A percentile compares a stretch with the other conserved stretches of the same genome.
These are phyloP conservation scores for Massarina eburnea DNA, from an alignment of 2,329 filamentous ascomycete species.

Conservation along the genomic window DNA sequence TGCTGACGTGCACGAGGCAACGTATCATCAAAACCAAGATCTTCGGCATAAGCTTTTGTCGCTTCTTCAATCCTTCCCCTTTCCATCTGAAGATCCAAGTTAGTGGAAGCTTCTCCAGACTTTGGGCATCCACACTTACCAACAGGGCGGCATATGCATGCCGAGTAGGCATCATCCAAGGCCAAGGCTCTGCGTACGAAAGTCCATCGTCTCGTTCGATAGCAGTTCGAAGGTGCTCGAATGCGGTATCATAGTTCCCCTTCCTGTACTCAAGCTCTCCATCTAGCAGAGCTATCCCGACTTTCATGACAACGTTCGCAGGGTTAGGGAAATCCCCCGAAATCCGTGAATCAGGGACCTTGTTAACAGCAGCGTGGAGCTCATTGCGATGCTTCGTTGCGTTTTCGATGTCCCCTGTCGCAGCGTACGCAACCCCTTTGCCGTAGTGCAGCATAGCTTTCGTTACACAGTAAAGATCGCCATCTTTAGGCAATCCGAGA, in stretches of 20 bases:
- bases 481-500: constrained; percentile 60
- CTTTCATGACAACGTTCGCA: constrained; percentile 62
- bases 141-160: constrained; percentile 72
- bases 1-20: constrained; percentile 67
- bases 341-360: constrained; percentile 62
- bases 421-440: constrained; percentile 67
- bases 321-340: constrained; percentile 67
- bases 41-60: constrained; percentile 40
- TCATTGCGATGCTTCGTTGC: constrained; percentile 55
- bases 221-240: constrained; percentile 59
- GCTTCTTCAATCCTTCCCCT: constrained; percentile 54
- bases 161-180: constrained; percentile 74
- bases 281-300: constrained; percentile 66
- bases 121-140: neutral
- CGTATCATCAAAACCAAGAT: constrained; percentile 49
- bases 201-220: constrained; percentile 64
- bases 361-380: constrained; percentile 55
- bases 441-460: constrained; percentile 70
- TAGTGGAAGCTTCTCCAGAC: neutral
- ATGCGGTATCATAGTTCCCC: constrained; percentile 60
- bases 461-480: constrained; percentile 66
- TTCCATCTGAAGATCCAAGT: constrained; percentile 57
- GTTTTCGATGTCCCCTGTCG: constrained; percentile 55
- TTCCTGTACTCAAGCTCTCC: constrained; percentile 73
- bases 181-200: constrained; percentile 75